Evolutionary conservation across 257 asterid genomes (phyloP), one percentile per base, ranked within the genome.

Genomic region (Leonotis leonurus): DNA sequence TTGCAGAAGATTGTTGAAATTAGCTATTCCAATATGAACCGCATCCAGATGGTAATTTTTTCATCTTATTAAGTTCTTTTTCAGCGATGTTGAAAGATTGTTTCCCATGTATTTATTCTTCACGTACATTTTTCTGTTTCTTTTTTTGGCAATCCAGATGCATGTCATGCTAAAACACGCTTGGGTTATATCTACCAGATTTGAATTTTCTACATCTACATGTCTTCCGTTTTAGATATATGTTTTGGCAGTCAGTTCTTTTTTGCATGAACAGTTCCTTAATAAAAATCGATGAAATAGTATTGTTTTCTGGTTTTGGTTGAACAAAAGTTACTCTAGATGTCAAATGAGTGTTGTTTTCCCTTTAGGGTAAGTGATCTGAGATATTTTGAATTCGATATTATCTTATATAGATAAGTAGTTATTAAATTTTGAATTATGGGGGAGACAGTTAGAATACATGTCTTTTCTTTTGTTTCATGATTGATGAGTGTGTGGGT

Each of bases 21-120:
- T 66, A 93, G 99, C 85, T 93, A 93, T 77, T 86, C 86, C 83
- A 93, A 89, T 74, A 89, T 89, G 96, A 81, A 85, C 80, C 99
- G 99, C 39, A 85, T 93, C 70, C 85, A 85, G 48, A 80, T 93
- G 99, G 99, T 93, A 93, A 93, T 60, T 57, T 68, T 78, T 68
- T 65, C 67, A 56, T 22, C 67, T 52, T 71, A 45, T 50, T 44
- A 44, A 69, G 57, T 63, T 66, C 56, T 62, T 14, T 57, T 27
- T 25, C n/a, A 36, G 29, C 39, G 17, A 39, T 54, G 40, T 53
- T 45, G 52, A 70, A 41, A 56, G 43, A 13, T 71, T 43, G 50
- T 26, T 18, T 35, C 25, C 12, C 35, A 60, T 59, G 60, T 27
- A 18, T 20, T 35, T n/a, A n/a, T n/a, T n/a, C n/a, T n/a, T n/a